Evolutionary conservation across 2,329 filamentous ascomycete species (phyloP).

Genomic region (Sclerotinia minor): DNA sequence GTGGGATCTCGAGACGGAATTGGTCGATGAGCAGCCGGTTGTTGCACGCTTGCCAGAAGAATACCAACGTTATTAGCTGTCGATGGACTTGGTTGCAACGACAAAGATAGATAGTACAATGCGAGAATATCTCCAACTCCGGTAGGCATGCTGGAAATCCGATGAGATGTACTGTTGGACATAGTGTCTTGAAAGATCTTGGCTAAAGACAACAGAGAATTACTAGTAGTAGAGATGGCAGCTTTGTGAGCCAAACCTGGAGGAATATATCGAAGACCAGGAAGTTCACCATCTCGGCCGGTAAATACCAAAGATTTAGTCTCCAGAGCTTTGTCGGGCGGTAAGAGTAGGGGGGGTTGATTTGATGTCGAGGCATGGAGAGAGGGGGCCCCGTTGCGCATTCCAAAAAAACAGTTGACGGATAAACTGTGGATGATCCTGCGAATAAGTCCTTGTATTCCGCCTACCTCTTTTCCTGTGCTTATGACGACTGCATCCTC

Average conservation of each 20-base stretch:
- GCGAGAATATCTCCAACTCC: slow-evolving; percentile 90
- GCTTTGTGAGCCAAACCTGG: slow-evolving; percentile 73
- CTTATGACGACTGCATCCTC: slow-evolving; percentile 93
- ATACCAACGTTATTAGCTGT: slow-evolving; percentile 99
- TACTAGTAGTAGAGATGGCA: slow-evolving; percentile 90
- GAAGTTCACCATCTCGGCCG: slow-evolving; percentile 66
- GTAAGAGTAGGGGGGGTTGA: slow-evolving; percentile 66
- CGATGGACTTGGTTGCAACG: slow-evolving; percentile 91
- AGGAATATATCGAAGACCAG: slow-evolving; percentile 72
- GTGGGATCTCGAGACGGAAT: slow-evolving; percentile 39
- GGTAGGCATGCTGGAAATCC: slow-evolving; percentile 61
- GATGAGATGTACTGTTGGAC: slow-evolving; percentile 58
- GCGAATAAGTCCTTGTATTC: slow-evolving; percentile 76
- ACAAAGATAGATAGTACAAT: slow-evolving; percentile 92
- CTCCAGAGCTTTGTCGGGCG: slow-evolving; percentile 78
- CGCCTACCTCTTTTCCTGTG: slow-evolving; percentile 66
- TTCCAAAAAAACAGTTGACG: slow-evolving; percentile 46
- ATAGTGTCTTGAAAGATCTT: slow-evolving; percentile 98
- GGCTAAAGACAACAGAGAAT: slow-evolving; percentile 87
- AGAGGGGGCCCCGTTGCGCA: slow-evolving; percentile 35
- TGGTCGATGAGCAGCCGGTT: slow-evolving; percentile 49
- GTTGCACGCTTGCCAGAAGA: slow-evolving; percentile 89
- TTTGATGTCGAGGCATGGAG: slow-evolving; percentile 17
- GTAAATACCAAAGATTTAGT: slow-evolving; percentile 84
- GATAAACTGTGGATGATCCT: slow-evolving; percentile 72